Conservation (phyloP, 1,284 basidiomycete genomes). For the Tremellales sp. region DNA sequence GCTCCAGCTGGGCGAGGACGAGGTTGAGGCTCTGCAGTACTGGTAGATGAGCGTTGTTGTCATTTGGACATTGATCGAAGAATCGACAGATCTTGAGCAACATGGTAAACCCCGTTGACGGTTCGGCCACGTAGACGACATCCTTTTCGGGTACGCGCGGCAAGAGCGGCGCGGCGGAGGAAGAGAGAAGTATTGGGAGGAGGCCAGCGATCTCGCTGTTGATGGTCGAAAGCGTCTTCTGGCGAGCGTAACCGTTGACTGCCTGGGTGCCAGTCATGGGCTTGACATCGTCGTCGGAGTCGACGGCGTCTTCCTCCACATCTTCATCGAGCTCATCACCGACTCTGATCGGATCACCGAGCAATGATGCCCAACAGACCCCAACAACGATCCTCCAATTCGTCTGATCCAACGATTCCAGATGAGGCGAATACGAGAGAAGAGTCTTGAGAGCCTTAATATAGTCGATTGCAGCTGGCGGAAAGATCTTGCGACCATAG, state of each 20-base stretch:
- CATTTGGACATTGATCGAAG: constrained; percentile 57
- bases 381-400: constrained; percentile 67
- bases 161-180: constrained; percentile 44
- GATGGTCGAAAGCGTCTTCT: constrained; percentile 47
- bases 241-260: not conserved
- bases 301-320: constrained; percentile 18
- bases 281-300: constrained; percentile 53
- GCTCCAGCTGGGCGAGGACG: constrained; percentile 64
- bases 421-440: constrained; percentile 65
- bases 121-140: not conserved
- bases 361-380: constrained; percentile 69
- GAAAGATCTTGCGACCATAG: constrained; percentile 56
- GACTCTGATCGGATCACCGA: constrained; percentile 58
- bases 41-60: constrained; percentile 70
- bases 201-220: constrained; percentile 63
- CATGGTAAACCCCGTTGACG: constrained; percentile 54
- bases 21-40: constrained; percentile 65
- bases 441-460: constrained; percentile 68
- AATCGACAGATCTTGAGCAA: constrained; percentile 65
- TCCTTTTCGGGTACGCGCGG: not conserved
- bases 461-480: constrained; percentile 71
- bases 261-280: not conserved
- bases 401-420: constrained; percentile 65
- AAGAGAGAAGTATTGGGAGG: constrained; percentile 62
- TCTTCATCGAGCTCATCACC: constrained; percentile 37